Conservation (phyloP, 495 filamentous ascomycete species). For the Talaromyces adpressus region DNA sequence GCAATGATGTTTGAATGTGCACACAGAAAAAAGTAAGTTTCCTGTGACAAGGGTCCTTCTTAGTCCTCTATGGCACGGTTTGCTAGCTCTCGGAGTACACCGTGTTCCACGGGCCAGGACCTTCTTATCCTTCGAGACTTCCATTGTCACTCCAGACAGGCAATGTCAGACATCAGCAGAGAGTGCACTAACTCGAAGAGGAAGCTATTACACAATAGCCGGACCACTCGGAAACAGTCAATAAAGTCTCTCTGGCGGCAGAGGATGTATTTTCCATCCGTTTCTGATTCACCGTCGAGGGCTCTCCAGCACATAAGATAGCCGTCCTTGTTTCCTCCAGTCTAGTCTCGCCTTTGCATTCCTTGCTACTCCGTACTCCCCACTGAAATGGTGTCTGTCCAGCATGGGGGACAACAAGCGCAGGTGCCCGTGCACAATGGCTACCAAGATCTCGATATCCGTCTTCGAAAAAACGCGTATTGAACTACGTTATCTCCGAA, state of each 20-base stretch:
- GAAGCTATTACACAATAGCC: neutral
- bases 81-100: neutral
- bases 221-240: neutral
- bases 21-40: neutral
- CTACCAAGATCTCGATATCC: neutral
- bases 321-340: neutral
- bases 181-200: neutral
- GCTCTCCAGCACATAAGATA: no score
- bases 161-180: neutral
- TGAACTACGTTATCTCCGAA: neutral
- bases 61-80: neutral
- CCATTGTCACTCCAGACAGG: neutral
- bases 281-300: neutral
- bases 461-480: neutral
- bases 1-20: neutral
- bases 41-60: neutral
- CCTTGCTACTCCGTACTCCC: neutral
- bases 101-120: neutral
- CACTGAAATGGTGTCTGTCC: neutral
- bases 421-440: neutral
- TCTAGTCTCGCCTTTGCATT: neutral
- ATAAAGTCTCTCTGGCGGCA: neutral
- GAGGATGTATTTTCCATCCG: neutral
- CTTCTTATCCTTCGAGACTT: neutral
- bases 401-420: no score